Base-by-base conservation (phyloP, 1,284 basidiomycete genomes). In the Paramarasmius palmivorus region DNA sequence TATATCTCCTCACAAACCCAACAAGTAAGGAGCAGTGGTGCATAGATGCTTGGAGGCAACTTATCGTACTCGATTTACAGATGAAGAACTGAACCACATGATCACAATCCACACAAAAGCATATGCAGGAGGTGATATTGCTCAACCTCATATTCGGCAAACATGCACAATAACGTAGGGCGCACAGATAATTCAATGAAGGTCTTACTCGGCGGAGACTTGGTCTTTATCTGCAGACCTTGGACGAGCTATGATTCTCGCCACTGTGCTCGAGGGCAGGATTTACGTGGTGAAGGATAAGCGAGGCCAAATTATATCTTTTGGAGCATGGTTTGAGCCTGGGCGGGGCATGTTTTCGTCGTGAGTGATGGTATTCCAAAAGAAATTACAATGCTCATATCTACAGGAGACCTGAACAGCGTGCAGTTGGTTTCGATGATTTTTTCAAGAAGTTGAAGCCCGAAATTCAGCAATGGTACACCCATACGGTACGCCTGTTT, bases 391-490 rank as follows among this genome's bases (percentile, higher is more conserved):
- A 10, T 8, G n/a, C n/a, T 25, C 40, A 22, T n/a, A n/a, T n/a
- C n/a, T n/a, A n/a, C n/a, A n/a, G n/a, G n/a, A 53, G 45, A 2
- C 44, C 47, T 4, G 52, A 35, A 12, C 52, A 53, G 34, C 36
- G 52, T 20, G 52, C 45, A 6, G 12, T 47, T 17, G 52, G 52
- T 8, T 53, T 48, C 25, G 40, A 53, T 25, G 52, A 48, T 23
- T 53, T 53, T 37, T 53, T 53, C 25, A 29, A 23, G 23, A 53
- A 53, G 23, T 23, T 53, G 19, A 38, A 44, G 17, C 52, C 52
- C 10, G 52, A 49, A 20, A 29, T 48, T 10, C 52, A 48, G 20
- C 17, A 53, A 15, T 53, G 52, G 52, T 53, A 48, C 20, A 53
- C n/a, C 14, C n/a, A 48, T 26, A 40, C 36, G 4, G 46, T 40